phyloP scores from a whole-genome alignment of 2,329 filamentous ascomycete species.

The Cryphonectria japonica region DNA sequence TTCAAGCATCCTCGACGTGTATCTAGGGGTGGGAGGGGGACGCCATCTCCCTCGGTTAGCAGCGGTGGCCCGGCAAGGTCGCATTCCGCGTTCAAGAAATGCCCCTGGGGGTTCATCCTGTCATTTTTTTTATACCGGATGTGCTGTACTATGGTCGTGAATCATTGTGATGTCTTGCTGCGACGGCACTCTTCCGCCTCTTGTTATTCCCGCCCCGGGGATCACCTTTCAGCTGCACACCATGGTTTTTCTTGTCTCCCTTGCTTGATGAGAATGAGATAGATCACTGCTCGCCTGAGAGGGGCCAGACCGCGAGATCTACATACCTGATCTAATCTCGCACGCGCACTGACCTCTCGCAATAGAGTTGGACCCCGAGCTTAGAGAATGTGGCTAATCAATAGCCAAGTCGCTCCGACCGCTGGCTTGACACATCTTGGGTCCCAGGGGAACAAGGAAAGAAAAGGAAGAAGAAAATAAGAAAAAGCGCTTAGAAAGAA shows the following conservation, averaged over 20 bases:
- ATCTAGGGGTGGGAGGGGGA: neutral
- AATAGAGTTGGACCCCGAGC: too few relatives aligned
- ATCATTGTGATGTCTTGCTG: neutral
- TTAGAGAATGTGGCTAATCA: neutral
- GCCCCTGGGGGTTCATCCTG: neutral
- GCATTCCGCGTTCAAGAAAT: neutral
- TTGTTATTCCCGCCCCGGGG: neutral
- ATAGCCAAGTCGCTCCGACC: neutral
- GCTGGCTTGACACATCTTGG: too few relatives aligned
- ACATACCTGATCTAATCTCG: neutral
- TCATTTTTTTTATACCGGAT: neutral
- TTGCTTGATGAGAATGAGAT: neutral
- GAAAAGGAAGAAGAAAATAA: too few relatives aligned
- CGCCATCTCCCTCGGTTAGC: neutral
- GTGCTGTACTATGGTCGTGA: neutral
- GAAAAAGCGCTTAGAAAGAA: neutral
- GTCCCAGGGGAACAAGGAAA: too few relatives aligned
- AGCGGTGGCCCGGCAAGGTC: neutral
- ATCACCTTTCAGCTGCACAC: neutral
- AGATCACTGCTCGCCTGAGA: neutral
- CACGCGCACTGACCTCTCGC: neutral
- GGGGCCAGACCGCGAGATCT: neutral
- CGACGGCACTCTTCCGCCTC: neutral
- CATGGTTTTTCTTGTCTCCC: neutral
- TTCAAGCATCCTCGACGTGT: too few relatives aligned